phyloP scores from a whole-genome alignment of 1,284 basidiomycete genomes.

The Ganoderma boninense region DNA sequence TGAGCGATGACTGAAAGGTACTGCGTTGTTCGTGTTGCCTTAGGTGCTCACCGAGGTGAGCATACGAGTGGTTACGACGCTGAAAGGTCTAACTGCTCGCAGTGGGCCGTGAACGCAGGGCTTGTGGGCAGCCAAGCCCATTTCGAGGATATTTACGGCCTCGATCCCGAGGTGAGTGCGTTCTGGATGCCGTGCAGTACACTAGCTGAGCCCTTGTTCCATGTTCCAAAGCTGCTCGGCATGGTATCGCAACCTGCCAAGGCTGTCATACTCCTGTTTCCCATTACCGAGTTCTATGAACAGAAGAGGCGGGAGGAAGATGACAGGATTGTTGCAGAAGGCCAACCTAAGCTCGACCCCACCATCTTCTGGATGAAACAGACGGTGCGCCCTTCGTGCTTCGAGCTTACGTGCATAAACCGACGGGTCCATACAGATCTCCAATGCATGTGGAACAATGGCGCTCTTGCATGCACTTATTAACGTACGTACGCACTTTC shows the following conservation, averaged over 20 bases:
- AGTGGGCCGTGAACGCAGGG: conserved; percentile 86
- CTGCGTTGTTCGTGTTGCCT: background rate
- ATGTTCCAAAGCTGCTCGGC: conserved; percentile 60
- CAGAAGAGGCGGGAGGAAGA: conserved; percentile 66
- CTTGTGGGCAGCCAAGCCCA: conserved; percentile 62
- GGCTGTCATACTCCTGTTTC: conserved; percentile 87
- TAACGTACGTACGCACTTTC: conserved; percentile 59
- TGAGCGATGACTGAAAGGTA: background rate
- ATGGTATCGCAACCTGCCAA: conserved; percentile 78
- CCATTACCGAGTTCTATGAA: conserved; percentile 64
- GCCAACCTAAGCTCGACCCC: conserved; percentile 63
- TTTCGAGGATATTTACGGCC: conserved; percentile 85
- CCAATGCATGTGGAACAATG: conserved; percentile 91
- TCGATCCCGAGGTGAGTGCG: conserved; percentile 72
- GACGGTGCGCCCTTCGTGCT: conserved; percentile 57
- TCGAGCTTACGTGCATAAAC: background rate
- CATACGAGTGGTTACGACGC: background rate
- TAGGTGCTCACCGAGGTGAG: conserved; percentile 26
- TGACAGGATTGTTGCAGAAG: conserved; percentile 50
- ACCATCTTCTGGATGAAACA: conserved; percentile 81
- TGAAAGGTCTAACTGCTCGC: background rate
- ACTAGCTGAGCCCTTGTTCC: background rate
- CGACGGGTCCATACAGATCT: conserved; percentile 59
- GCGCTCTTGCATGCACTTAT: conserved; percentile 83
- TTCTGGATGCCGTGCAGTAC: background rate